Conservation (phyloP, 768 basidiomycete species). For the Lentinula aciculospora region DNA sequence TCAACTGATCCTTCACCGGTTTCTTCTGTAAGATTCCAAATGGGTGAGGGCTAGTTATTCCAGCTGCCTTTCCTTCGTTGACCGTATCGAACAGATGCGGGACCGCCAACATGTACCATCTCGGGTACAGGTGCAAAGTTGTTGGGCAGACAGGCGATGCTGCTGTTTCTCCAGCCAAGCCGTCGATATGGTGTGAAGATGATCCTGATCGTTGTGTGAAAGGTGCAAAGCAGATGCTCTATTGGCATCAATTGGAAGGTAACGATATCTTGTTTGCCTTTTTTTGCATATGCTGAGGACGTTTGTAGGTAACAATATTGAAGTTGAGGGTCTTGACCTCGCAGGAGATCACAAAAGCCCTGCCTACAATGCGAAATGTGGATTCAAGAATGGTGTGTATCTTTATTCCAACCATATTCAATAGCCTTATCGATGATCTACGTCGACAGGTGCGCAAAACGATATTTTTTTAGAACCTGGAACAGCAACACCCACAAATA, state of each 20-base stretch:
- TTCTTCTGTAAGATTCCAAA: conserved; percentile 16
- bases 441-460: conserved; percentile 5
- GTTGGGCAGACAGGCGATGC: conserved; percentile 23
- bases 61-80: not conserved
- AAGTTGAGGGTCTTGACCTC: conserved; percentile 32
- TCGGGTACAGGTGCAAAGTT: conserved; percentile 33
- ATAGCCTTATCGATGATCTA: not conserved
- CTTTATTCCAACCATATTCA: not conserved
- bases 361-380: conserved; percentile 29
- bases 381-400: conserved; percentile 25
- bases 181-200: conserved; percentile 38
- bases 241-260: conserved; percentile 35
- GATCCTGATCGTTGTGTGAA: conserved; percentile 23
- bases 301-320: conserved; percentile 27
- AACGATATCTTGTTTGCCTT: conserved; percentile 21
- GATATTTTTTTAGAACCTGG: conserved; percentile 9
- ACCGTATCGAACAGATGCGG: conserved; percentile 25
- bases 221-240: conserved; percentile 41
- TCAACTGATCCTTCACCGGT: not conserved
- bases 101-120: conserved; percentile 42
- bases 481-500: not conserved
- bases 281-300: not conserved
- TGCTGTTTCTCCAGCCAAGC: conserved; percentile 20
- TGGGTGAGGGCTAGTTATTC: conserved; percentile 12
- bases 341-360: conserved; percentile 36